Conservation (phyloP, 192 early-diverging fungal genomes). For the Dissophora ornata region DNA sequence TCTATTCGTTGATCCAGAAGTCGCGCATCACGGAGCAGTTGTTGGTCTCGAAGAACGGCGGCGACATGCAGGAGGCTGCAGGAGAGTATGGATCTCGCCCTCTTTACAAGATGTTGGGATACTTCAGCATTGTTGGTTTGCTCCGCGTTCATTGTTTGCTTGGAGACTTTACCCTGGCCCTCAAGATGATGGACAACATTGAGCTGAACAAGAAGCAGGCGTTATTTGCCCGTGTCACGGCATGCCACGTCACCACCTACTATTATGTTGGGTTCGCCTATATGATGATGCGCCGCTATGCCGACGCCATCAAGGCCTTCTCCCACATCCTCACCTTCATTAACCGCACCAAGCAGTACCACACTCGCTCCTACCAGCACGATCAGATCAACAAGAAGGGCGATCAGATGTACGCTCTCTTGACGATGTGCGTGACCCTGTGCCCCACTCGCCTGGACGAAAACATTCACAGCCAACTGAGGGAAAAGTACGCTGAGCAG, state of each 20-base stretch:
- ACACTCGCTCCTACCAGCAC: slow-evolving; percentile 90
- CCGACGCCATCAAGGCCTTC: slow-evolving; percentile 94
- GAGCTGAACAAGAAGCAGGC: slow-evolving; percentile 92
- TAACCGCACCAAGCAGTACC: slow-evolving; percentile 93
- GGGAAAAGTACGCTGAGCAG: slow-evolving; percentile 96
- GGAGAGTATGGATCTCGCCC: slow-evolving; percentile 90
- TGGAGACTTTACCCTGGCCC: slow-evolving; percentile 94
- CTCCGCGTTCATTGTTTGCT: slow-evolving; percentile 95
- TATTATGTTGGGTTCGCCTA: slow-evolving; percentile 98
- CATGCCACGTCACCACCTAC: slow-evolving; percentile 96
- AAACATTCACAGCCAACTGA: slow-evolving; percentile 85
- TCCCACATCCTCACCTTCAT: slow-evolving; percentile 92
- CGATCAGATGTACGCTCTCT: slow-evolving; percentile 95
- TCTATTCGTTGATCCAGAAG: slow-evolving; percentile 97
- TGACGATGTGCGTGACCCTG: slow-evolving; percentile 90
- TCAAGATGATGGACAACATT: slow-evolving; percentile 97
- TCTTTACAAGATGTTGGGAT: slow-evolving; percentile 97
- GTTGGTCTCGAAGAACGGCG: slow-evolving; percentile 87
- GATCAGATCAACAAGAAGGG: slow-evolving; percentile 92
- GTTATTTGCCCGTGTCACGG: slow-evolving; percentile 94
- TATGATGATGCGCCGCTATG: slow-evolving; percentile 98
- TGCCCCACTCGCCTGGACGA: slow-evolving; percentile 96
- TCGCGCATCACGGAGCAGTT: slow-evolving; percentile 95
- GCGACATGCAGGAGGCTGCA: slow-evolving; percentile 87
- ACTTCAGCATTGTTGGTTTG: slow-evolving; percentile 94